Conservation (phyloP, 306 rosid species). For the Lupinus albus region DNA sequence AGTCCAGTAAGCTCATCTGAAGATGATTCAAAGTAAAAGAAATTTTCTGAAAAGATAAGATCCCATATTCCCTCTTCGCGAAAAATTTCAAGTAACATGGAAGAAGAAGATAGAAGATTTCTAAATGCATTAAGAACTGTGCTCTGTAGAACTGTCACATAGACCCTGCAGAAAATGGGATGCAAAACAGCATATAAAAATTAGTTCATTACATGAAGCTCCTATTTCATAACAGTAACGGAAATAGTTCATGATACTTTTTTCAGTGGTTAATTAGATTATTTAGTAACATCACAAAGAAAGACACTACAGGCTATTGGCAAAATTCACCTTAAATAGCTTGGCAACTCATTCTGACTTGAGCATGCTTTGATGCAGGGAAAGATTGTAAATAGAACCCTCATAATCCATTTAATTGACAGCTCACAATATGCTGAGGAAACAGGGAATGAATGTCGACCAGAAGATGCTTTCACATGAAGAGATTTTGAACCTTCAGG, state of each 20-base stretch:
- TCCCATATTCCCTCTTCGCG: conserved; percentile 90
- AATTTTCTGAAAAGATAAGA: conserved; percentile 83
- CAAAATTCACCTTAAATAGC: conserved; percentile 71
- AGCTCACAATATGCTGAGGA: conserved; percentile 69
- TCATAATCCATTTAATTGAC: conserved; percentile 82
- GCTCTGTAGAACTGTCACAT: conserved; percentile 70
- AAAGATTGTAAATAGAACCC: conserved; percentile 74
- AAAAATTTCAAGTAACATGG: conserved; percentile 65
- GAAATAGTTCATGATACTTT: background rate
- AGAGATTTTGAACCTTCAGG: conserved; percentile 63
- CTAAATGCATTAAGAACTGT: conserved; percentile 66
- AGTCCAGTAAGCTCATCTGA: conserved; percentile 55
- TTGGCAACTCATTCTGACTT: conserved; percentile 67
- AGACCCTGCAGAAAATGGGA: conserved; percentile 62
- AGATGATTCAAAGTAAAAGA: conserved; percentile 74
- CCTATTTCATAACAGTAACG: conserved; percentile 25
- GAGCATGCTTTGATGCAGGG: conserved; percentile 93
- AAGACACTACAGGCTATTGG: conserved; percentile 28
- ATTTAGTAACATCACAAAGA: conserved; percentile 8
- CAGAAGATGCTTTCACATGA: conserved; percentile 56
- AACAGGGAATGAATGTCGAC: conserved; percentile 58
- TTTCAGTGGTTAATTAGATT: conserved; percentile 18
- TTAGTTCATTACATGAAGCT: conserved; percentile 29
- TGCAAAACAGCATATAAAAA: conserved; percentile 32
- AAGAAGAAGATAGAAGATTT: conserved; percentile 70